Percentiles rank a stretch among this genome's conserved stretches.
phyloP scores from a whole-genome alignment of 139 green algal genomes.

The Ulvella scutata region DNA sequence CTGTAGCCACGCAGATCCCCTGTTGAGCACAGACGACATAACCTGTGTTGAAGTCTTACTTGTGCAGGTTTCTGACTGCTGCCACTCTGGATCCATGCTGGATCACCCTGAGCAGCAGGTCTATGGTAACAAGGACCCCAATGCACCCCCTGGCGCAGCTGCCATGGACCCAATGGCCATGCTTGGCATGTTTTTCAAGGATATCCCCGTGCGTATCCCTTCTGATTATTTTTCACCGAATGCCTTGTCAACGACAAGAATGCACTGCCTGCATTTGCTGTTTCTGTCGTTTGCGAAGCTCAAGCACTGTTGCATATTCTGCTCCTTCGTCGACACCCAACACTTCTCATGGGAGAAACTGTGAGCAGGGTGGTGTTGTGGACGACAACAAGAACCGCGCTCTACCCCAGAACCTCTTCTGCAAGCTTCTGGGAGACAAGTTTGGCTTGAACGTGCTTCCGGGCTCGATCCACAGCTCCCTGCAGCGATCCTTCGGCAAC shows the following conservation, averaged over 20 bases:
- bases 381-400: conserved; percentile 13
- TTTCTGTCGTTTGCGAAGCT: too few relatives aligned
- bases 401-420: conserved; percentile 12
- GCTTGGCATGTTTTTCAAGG: not conserved
- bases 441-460: not conserved
- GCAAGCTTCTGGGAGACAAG: conserved; percentile 8
- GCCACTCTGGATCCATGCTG: conserved; percentile 43
- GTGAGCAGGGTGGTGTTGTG: not conserved
- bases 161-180: not conserved
- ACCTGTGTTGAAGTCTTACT: not conserved
- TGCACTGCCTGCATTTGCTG: too few relatives aligned
- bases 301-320: too few relatives aligned
- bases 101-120: conserved; percentile 38
- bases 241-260: too few relatives aligned
- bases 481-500: not conserved
- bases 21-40: not conserved
- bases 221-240: too few relatives aligned
- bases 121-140: conserved; percentile 21
- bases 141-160: not conserved
- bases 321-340: too few relatives aligned
- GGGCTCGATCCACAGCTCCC: conserved; percentile 3
- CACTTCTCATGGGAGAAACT: too few relatives aligned
- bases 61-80: conserved; percentile 37
- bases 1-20: not conserved
- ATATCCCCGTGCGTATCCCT: not conserved